Conservation (phyloP, 345 rosid genomes). For the Gossypium australe region DNA sequence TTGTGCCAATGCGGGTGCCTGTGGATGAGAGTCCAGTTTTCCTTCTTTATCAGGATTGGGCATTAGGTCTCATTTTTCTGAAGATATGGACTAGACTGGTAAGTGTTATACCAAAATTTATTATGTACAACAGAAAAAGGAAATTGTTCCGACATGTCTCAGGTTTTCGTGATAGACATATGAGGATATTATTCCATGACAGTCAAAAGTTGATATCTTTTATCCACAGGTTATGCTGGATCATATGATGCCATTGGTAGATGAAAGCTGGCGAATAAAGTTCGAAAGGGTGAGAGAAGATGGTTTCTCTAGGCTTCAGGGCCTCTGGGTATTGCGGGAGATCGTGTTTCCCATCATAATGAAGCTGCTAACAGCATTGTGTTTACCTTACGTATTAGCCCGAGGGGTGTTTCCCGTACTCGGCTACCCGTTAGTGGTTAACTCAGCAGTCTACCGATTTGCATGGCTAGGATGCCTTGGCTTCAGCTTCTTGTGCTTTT, state of each 20-base stretch:
- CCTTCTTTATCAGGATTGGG: constrained; percentile 99
- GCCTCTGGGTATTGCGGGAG: constrained; percentile 87
- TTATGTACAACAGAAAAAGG: background rate
- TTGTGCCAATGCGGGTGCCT: constrained; percentile 98
- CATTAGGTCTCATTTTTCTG: constrained; percentile 89
- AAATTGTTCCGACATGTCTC: background rate
- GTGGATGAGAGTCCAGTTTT: constrained; percentile 99
- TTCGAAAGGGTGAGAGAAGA: constrained; percentile 95
- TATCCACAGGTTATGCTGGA: constrained; percentile 83
- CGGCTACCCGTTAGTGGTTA: constrained; percentile 89
- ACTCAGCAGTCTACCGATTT: constrained; percentile 93
- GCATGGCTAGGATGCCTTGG: constrained; percentile 96
- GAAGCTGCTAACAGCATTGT: constrained; percentile 90
- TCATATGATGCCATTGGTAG: constrained; percentile 94
- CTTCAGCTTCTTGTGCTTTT: constrained; percentile 66
- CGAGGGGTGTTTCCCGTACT: constrained; percentile 90
- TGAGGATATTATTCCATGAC: background rate
- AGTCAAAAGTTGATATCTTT: background rate
- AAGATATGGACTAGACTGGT: constrained; percentile 99
- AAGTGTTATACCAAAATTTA: constrained; percentile 17
- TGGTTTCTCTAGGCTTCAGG: constrained; percentile 94
- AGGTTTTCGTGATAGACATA: too few relatives aligned
- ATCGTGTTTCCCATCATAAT: constrained; percentile 85
- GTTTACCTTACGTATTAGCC: constrained; percentile 90
- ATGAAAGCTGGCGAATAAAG: constrained; percentile 88